Conservation (phyloP, 2,329 filamentous ascomycete genomes). For the Ceratocystis harringtonii region DNA sequence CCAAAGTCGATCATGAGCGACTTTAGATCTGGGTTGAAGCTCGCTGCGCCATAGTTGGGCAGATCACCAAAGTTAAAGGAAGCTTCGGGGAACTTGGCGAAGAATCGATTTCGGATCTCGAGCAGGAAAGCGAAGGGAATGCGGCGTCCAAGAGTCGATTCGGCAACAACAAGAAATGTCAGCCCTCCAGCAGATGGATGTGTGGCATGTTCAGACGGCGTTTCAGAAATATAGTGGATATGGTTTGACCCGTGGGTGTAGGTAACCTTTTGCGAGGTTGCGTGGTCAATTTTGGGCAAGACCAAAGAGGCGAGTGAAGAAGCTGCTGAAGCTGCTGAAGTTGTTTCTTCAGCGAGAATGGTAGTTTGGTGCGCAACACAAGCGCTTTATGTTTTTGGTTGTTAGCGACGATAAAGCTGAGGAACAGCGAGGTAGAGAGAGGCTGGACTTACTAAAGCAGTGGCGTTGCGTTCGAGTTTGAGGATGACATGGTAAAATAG, state of each 20-base stretch:
- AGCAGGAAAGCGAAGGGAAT: constrained; percentile 87
- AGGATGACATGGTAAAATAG: constrained; percentile 47
- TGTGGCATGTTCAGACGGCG: constrained; percentile 48
- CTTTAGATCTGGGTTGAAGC: constrained; percentile 70
- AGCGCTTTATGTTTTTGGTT: constrained; percentile 38
- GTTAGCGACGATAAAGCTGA: not conserved
- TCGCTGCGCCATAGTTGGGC: constrained; percentile 78
- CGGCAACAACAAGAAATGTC: constrained; percentile 82
- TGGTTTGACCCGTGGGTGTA: constrained; percentile 85
- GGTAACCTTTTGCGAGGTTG: constrained; percentile 69
- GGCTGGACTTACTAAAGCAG: constrained; percentile 51
- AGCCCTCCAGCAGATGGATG: constrained; percentile 58
- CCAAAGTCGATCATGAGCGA: constrained; percentile 71
- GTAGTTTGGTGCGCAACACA: constrained; percentile 91
- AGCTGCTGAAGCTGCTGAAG: constrained; percentile 66
- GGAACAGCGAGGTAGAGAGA: not conserved
- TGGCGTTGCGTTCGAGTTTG: constrained; percentile 44
- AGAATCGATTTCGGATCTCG: constrained; percentile 79
- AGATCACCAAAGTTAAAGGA: constrained; percentile 59
- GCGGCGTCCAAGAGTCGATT: constrained; percentile 65
- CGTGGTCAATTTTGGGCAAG: constrained; percentile 85
- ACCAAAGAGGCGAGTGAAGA: constrained; percentile 83
- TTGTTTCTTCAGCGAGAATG: constrained; percentile 84
- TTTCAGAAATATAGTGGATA: constrained; percentile 89
- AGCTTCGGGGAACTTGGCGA: constrained; percentile 49